These are phyloP conservation scores for Vigna unguiculata DNA, from an alignment of 306 rosid genomes.

Conservation along the genomic window DNA sequence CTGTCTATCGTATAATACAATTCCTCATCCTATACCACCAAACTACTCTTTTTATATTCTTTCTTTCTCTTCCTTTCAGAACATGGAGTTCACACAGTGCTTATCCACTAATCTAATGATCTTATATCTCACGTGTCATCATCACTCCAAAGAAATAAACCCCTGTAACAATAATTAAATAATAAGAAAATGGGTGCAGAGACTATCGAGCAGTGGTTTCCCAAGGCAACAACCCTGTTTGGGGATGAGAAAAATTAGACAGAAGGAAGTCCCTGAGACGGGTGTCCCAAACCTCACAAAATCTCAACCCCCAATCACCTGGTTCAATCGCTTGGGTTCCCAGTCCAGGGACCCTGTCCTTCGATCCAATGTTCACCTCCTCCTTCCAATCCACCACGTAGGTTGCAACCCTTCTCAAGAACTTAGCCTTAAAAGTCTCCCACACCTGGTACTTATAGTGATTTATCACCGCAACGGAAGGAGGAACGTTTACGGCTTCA, in stretches of 20 bases:
- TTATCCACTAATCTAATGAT: too few relatives aligned
- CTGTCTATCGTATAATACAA: too few relatives aligned
- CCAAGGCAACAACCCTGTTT: constrained; percentile 76
- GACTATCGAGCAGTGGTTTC: constrained; percentile 43
- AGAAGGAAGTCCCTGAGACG: constrained; percentile 67
- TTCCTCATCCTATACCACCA: too few relatives aligned
- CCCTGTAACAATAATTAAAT: not conserved
- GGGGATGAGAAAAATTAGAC: constrained; percentile 59
- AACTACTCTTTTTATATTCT: too few relatives aligned
- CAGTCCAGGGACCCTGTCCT: constrained; percentile 84
- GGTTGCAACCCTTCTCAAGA: constrained; percentile 82
- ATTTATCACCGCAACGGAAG: constrained; percentile 55
- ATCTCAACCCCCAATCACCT: constrained; percentile 61
- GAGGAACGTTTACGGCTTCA: constrained; percentile 43
- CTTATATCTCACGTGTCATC: too few relatives aligned
- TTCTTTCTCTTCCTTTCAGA: too few relatives aligned
- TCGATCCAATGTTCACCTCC: constrained; percentile 73
- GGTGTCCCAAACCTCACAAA: constrained; percentile 87
- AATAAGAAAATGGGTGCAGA: not conserved
- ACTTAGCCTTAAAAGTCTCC: constrained; percentile 75
- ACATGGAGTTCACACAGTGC: too few relatives aligned
- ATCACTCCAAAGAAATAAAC: too few relatives aligned
- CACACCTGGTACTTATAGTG: constrained; percentile 91
- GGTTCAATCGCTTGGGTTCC: constrained; percentile 82
- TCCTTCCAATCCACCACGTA: constrained; percentile 87